These are phyloP conservation scores for Peronospora belbahrii DNA, from an alignment of 352 stramenopile genomes.

Conservation along the genomic window DNA sequence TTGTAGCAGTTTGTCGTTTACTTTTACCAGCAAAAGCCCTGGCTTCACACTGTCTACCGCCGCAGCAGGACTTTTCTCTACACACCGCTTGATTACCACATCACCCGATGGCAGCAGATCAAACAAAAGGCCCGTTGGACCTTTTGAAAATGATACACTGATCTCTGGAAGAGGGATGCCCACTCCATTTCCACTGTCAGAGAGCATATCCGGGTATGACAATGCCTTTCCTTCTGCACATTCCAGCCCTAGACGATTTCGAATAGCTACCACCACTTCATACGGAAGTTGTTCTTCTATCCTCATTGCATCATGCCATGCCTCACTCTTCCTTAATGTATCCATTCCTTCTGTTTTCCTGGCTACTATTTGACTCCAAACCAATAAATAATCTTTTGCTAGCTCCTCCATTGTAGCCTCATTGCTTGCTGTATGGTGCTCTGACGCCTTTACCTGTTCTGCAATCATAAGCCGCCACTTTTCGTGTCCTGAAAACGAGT, in stretches of 20 bases:
- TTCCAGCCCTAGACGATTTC: conserved; percentile 62
- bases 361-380: conserved; percentile 57
- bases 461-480: conserved; percentile 66
- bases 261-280: conserved; percentile 65
- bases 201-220: conserved; percentile 43
- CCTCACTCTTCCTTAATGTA: conserved; percentile 46
- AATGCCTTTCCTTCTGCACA: conserved; percentile 28
- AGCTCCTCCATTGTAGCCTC: conserved; percentile 32
- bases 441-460: conserved; percentile 56
- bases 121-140: conserved; percentile 57
- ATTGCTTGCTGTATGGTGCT: conserved; percentile 42
- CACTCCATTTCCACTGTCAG: conserved; percentile 65
- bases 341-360: conserved; percentile 66
- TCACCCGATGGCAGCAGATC: conserved; percentile 35
- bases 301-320: conserved; percentile 38
- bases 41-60: conserved; percentile 63
- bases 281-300: conserved; percentile 73
- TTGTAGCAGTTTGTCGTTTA: conserved; percentile 53
- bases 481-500: conserved; percentile 60
- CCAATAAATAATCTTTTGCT: conserved; percentile 56
- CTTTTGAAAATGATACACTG: conserved; percentile 56
- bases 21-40: conserved; percentile 61
- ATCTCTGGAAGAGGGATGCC: conserved; percentile 80
- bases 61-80: conserved; percentile 46
- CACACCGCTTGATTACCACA: conserved; percentile 35